phyloP scores from a whole-genome alignment of 371 early-diverging fungal genomes.

The Rhizopus delemar region DNA sequence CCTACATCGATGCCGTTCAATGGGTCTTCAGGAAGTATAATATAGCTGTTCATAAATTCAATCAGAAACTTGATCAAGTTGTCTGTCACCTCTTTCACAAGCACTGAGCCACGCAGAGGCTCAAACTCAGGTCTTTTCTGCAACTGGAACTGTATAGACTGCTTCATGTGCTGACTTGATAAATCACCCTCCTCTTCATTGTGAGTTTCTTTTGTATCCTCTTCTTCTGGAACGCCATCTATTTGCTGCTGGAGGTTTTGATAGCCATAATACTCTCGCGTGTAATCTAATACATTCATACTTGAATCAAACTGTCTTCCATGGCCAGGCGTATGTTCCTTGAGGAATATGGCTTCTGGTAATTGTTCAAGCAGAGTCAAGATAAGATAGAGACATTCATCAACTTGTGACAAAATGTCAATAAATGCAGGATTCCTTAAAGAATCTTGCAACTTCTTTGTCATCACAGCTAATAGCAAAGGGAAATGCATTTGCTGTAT shows the following conservation, averaged over 20 bases:
- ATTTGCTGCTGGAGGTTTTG: conserved; percentile 1
- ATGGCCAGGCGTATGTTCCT: conserved; percentile 2
- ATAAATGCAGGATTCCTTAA: conserved; percentile 28
- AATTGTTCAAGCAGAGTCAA: conserved; percentile 30
- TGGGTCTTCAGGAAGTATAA: conserved; percentile 27
- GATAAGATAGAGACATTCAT: conserved; percentile 33
- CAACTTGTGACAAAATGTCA: conserved; percentile 34
- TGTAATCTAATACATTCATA: conserved; percentile 38
- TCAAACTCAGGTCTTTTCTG: conserved; percentile 35
- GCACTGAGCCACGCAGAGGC: conserved; percentile 35
- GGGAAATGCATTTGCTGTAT: conserved; percentile 79
- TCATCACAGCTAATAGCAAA: conserved; percentile 61
- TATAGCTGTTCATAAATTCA: conserved; percentile 37
- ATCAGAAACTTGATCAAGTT: conserved; percentile 31
- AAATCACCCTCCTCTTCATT: conserved; percentile 46
- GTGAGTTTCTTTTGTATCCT: conserved; percentile 3
- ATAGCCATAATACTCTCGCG: conserved; percentile 40
- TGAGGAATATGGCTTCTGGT: conserved; percentile 32
- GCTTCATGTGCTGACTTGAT: conserved; percentile 8
- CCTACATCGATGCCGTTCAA: conserved; percentile 42
- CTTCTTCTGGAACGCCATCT: conserved; percentile 5
- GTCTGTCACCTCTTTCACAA: conserved; percentile 37
- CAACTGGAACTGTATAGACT: conserved; percentile 7
- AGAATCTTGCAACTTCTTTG: conserved; percentile 57
- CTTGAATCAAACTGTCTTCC: conserved; percentile 28